A percentile compares a stretch with the other conserved stretches of the same genome.
Conservation (phyloP, 2,329 filamentous ascomycete genomes). For the Talaromyces sp. region DNA sequence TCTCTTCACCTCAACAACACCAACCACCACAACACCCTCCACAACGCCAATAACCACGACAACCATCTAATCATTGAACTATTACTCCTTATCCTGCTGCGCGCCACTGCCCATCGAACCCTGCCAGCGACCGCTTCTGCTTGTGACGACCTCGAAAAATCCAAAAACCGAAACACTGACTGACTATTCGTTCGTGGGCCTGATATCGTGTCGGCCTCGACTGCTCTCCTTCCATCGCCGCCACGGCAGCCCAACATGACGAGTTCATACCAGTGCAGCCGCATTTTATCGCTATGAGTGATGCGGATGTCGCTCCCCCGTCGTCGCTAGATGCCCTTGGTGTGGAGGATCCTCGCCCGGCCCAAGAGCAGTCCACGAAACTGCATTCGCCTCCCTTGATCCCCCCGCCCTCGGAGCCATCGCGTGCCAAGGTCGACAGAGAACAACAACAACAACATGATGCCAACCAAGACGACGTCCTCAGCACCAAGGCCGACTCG, state of each 20-base stretch:
- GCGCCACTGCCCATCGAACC: background rate
- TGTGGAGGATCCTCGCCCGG: constrained; percentile 18
- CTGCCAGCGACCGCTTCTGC: constrained; percentile 2
- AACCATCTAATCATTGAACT: background rate
- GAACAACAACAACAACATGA: constrained; percentile 8
- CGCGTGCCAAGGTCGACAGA: constrained; percentile 18
- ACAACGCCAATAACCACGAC: background rate
- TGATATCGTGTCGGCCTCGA: background rate
- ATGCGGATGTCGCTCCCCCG: constrained; percentile 37
- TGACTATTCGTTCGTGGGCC: background rate
- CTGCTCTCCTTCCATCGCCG: constrained; percentile 16
- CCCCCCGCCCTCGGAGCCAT: constrained; percentile 14
- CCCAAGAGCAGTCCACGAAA: constrained; percentile 16
- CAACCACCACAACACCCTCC: background rate
- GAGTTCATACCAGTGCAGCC: constrained; percentile 34
- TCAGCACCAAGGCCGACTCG: constrained; percentile 41
- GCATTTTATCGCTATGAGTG: constrained; percentile 45
- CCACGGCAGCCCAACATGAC: constrained; percentile 42
- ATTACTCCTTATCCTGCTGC: background rate
- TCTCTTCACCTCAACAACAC: background rate
- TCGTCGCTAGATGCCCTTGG: constrained; percentile 34
- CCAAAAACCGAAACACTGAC: background rate
- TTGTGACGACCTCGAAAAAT: background rate
- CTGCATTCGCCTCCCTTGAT: constrained; percentile 2
- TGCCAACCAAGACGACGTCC: constrained; percentile 30